These are phyloP conservation scores for Coelastrella sp. DNA, from an alignment of 139 green algal genomes.

Conservation along the genomic window DNA sequence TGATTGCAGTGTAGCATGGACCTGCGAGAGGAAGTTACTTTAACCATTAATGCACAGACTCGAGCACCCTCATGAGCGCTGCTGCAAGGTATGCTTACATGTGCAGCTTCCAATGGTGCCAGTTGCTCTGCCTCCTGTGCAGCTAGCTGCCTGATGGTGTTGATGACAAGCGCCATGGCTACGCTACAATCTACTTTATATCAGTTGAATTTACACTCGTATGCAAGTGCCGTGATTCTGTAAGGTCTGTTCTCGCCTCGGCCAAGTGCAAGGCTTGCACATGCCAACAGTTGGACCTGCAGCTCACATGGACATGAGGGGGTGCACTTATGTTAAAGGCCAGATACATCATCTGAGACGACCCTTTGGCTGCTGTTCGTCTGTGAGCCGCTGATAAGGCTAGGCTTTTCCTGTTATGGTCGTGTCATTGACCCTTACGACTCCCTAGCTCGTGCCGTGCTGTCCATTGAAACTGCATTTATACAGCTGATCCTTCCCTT, in stretches of 20 bases:
- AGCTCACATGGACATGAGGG: no score
- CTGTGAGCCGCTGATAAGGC: no score
- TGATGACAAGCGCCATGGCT: not conserved
- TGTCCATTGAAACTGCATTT: no score
- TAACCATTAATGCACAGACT: not conserved
- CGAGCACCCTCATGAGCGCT: not conserved
- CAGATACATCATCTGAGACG: no score
- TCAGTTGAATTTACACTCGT: not conserved
- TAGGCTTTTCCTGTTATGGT: not conserved
- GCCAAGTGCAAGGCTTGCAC: no score
- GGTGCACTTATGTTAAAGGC: no score
- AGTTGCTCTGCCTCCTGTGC: constrained; percentile 57
- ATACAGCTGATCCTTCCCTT: no score
- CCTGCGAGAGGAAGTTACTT: constrained; percentile 40
- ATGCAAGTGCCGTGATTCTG: not conserved
- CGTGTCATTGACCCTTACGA: not conserved
- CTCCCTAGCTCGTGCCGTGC: not conserved
- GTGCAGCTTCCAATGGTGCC: constrained; percentile 45
- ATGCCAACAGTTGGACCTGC: no score
- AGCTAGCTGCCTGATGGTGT: constrained; percentile 48
- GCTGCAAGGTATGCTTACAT: constrained; percentile 39
- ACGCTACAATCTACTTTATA: not conserved
- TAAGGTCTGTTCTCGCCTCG: no score
- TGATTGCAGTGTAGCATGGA: constrained; percentile 67
- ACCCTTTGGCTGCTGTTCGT: no score